phyloP scores from a whole-genome alignment of 2,329 filamentous ascomycete species.

The Aspergillus arachidicola region DNA sequence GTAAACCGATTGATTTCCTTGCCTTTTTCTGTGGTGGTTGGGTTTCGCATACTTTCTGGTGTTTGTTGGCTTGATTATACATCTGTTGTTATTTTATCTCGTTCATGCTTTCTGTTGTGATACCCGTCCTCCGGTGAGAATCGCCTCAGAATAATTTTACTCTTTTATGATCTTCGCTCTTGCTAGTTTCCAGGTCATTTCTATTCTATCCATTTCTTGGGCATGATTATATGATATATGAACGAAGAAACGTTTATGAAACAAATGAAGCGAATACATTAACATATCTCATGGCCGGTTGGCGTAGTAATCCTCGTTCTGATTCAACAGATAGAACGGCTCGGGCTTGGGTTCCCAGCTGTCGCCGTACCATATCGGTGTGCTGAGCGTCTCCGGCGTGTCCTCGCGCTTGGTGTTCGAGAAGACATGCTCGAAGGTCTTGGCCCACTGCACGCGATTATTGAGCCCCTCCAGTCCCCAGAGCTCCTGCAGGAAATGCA shows the following conservation, averaged over 20 bases:
- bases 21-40: not conserved
- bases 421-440: conserved; percentile 45
- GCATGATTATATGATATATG: not conserved
- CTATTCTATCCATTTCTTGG: not conserved
- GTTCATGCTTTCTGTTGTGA: not conserved
- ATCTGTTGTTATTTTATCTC: not conserved
- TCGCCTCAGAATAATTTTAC: not conserved
- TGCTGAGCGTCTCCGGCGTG: conserved; percentile 32
- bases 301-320: conserved; percentile 33
- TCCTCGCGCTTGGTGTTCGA: conserved; percentile 24
- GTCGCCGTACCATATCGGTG: conserved; percentile 39
- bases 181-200: not conserved
- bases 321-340: conserved; percentile 35
- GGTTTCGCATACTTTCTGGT: not conserved
- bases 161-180: not conserved
- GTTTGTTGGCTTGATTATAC: not conserved
- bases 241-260: not conserved
- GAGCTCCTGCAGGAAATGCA: conserved; percentile 46
- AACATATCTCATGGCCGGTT: not conserved
- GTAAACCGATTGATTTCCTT: not conserved
- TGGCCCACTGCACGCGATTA: conserved; percentile 47
- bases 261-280: not conserved
- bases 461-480: conserved; percentile 44
- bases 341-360: conserved; percentile 36
- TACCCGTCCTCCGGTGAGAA: not conserved